Conservation (phyloP, 2,329 filamentous ascomycete species). For the Xylaria sp. region DNA sequence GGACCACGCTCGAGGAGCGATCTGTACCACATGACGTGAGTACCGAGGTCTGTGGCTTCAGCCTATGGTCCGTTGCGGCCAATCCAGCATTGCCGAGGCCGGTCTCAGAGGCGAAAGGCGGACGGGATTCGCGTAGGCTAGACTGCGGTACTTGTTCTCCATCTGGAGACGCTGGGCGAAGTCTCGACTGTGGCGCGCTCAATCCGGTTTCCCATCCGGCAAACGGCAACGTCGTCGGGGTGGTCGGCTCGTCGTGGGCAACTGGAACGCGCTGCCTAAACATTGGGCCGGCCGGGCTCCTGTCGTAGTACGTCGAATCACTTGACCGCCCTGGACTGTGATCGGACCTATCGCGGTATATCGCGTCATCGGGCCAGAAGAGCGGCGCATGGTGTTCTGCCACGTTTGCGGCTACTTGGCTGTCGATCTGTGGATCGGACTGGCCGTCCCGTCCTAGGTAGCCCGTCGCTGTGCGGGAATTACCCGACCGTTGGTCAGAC, state of each 20-base stretch:
- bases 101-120: not conserved
- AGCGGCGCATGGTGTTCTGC: not conserved
- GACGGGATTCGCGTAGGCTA: not conserved
- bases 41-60: not conserved
- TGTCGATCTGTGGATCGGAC: slow-evolving; percentile 1
- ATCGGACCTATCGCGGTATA: not conserved
- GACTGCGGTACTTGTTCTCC: not conserved
- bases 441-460: not conserved
- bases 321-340: not conserved
- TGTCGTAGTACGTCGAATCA: not conserved
- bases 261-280: slow-evolving; percentile 4
- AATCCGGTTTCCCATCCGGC: not conserved
- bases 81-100: not conserved
- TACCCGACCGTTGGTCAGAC: slow-evolving; percentile 5
- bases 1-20: not conserved
- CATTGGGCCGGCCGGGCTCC: not conserved
- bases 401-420: not conserved
- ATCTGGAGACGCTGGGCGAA: not conserved
- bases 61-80: not conserved
- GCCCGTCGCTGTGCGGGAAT: not conserved
- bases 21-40: not conserved
- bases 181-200: not conserved
- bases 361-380: not conserved
- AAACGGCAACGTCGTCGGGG: not conserved
- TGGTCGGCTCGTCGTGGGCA: not conserved